Conservation (phyloP, 2,329 filamentous ascomycete species). For the Curvularia lunata region DNA sequence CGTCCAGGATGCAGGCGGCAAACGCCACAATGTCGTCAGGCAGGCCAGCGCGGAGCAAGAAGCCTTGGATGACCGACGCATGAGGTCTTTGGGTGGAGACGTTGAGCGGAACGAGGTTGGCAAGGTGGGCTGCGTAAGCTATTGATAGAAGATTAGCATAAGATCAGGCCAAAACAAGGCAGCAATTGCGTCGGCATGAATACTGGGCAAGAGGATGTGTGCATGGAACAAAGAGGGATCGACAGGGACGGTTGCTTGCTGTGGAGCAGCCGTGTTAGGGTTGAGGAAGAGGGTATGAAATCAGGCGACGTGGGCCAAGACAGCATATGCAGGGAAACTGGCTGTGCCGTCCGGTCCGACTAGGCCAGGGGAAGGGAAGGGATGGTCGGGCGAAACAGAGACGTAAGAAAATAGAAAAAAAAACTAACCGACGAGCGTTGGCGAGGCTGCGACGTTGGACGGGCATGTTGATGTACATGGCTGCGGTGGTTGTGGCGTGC, state of each 20-base stretch:
- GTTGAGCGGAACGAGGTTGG: conserved; percentile 46
- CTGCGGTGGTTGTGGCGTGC: not conserved
- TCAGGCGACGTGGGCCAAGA: conserved; percentile 23
- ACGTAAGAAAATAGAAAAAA: conserved; percentile 9
- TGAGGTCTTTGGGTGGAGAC: conserved; percentile 38
- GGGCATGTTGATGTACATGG: conserved; percentile 1
- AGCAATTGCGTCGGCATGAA: not conserved
- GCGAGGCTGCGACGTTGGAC: conserved; percentile 15
- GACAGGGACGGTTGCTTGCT: conserved; percentile 25
- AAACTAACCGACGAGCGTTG: conserved; percentile 41
- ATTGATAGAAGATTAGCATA: conserved; percentile 32
- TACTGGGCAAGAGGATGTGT: conserved; percentile 14
- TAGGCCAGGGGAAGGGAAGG: conserved; percentile 21
- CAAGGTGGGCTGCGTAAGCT: conserved; percentile 46
- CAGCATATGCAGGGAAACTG: conserved; percentile 30
- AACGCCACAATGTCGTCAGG: conserved; percentile 47
- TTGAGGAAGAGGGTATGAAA: conserved; percentile 12
- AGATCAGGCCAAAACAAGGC: conserved; percentile 16
- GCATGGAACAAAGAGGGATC: conserved; percentile 22
- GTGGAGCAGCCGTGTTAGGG: conserved; percentile 16
- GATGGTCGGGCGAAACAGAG: conserved; percentile 19
- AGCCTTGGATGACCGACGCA: conserved; percentile 33
- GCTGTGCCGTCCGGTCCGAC: conserved; percentile 22
- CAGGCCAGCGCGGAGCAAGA: conserved; percentile 41
- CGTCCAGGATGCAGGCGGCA: conserved; percentile 48